These are phyloP conservation scores for Orbilia ellipsospora DNA, from an alignment of 2,329 filamentous ascomycete species.

Conservation along the genomic window DNA sequence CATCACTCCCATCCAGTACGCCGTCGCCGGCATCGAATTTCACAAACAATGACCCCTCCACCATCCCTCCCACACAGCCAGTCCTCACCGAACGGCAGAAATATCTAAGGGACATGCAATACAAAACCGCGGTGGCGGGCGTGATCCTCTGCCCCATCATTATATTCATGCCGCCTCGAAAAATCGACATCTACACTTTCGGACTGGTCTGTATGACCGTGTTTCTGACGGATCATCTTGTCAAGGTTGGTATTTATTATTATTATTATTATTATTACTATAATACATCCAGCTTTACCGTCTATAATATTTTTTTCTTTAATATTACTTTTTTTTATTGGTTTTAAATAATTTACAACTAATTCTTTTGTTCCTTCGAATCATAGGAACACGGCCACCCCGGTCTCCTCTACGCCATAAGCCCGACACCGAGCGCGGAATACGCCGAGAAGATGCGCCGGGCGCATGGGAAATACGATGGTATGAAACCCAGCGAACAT, in stretches of 20 bases:
- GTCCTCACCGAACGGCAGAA: constrained; percentile 49
- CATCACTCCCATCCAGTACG: neutral
- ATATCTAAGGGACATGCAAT: constrained; percentile 61
- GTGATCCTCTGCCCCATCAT: constrained; percentile 69
- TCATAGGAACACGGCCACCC: constrained; percentile 44
- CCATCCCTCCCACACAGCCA: constrained; percentile 32
- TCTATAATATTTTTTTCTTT: neutral
- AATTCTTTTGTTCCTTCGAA: neutral
- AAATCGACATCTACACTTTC: constrained; percentile 66
- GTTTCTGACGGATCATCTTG: constrained; percentile 29
- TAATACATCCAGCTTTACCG: neutral
- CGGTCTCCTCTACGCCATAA: constrained; percentile 38
- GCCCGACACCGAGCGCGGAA: constrained; percentile 10
- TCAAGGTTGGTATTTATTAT: constrained; percentile 13
- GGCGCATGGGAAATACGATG: constrained; percentile 22
- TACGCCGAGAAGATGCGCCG: constrained; percentile 19
- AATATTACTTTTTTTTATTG: too few relatives aligned
- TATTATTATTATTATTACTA: too few relatives aligned
- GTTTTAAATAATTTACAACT: neutral
- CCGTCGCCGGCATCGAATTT: neutral
- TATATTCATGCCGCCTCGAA: constrained; percentile 70
- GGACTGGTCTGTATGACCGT: constrained; percentile 27
- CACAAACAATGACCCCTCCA: constrained; percentile 1
- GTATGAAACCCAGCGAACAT: constrained; percentile 40
- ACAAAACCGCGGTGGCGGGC: constrained; percentile 66